Evolutionary conservation across 2,329 filamentous ascomycete genomes (phyloP).

Genomic region (Catunica adiposa): DNA sequence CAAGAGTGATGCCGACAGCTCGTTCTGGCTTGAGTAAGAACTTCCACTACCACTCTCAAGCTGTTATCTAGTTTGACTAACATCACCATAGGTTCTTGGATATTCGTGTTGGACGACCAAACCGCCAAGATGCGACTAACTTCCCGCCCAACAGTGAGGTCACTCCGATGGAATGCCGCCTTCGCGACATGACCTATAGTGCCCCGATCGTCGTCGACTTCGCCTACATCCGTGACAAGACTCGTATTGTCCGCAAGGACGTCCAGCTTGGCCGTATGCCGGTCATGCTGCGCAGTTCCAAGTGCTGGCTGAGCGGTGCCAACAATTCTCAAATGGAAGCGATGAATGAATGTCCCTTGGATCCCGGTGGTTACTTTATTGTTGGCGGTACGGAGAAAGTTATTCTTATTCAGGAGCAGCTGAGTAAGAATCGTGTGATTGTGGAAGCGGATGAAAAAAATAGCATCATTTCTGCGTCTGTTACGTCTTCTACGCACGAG

Average conservation of each 20-base stretch:
- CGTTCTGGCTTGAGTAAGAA: slow-evolving; percentile 65
- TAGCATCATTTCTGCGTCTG: slow-evolving; percentile 82
- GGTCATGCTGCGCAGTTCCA: slow-evolving; percentile 91
- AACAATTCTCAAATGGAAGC: slow-evolving; percentile 76
- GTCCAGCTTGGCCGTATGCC: slow-evolving; percentile 81
- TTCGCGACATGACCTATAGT: slow-evolving; percentile 95
- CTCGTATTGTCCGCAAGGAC: slow-evolving; percentile 55
- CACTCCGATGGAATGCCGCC: slow-evolving; percentile 87
- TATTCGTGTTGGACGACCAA: slow-evolving; percentile 71
- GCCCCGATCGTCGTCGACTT: slow-evolving; percentile 90
- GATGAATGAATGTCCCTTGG: slow-evolving; percentile 88
- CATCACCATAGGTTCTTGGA: slow-evolving; percentile 48
- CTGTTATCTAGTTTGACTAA: neutral
- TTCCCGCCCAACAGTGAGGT: slow-evolving; percentile 55
- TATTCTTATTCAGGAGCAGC: slow-evolving; percentile 91
- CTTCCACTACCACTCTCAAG: neutral
- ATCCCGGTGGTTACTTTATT: slow-evolving; percentile 95
- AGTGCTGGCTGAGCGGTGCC: slow-evolving; percentile 71
- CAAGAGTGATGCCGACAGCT: slow-evolving; percentile 78
- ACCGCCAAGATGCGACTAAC: slow-evolving; percentile 60
- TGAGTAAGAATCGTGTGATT: slow-evolving; percentile 98
- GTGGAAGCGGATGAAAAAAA: slow-evolving; percentile 89
- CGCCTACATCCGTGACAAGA: slow-evolving; percentile 68
- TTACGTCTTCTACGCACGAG: slow-evolving; percentile 94
- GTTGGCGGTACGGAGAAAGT: slow-evolving; percentile 97